Evolutionary conservation across 164 flowering plant genomes (phyloP), one percentile per base, ranked within the genome.

Genomic region (Aristolochia contorta): DNA sequence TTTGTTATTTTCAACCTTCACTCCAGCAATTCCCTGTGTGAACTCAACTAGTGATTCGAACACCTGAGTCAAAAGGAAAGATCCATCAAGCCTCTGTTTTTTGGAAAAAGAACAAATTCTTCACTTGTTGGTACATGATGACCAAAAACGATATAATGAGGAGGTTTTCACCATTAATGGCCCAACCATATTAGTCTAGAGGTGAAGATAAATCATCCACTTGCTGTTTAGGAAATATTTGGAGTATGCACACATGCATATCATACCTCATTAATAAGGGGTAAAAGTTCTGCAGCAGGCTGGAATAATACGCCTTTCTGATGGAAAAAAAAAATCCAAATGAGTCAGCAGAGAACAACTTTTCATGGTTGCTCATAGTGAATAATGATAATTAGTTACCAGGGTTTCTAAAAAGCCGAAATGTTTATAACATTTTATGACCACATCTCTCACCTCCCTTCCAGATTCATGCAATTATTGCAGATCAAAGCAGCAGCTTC

Each of bases 261-360:
- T 58, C 20, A 20, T 50, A 87, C 98, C 86, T 90, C 84, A 54
- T 86, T 82, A 32, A 93, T 86, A 79, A 87, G 80, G 19, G 96
- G 96, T 25, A 90, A 68, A 59, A 86, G 87, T 61, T 87, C 85
- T 60, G 69, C 76, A 4, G 97, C 97, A n/a, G 99, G 82, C 65
- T 93, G 97, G 69, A 77, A 93, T 2, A 81, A 72, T 20, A 86
- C 77, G 6, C 71, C 66, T 50, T 78, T 70, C 57, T 54, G 16
- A 22, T 69, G n/a, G n/a, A n/a, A 43, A 65, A 8, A 69, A 32
- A 62, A 14, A 7, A 56, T 23, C 16, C 33, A 23, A 54, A 54
- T 6, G 16, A 23, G 24, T 7, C 27, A 54, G 54, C 22, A 50
- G 10, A 50, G 16, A n/a, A 16, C 54, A n/a, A 12, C 22, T n/a